phyloP scores from a whole-genome alignment of 2,329 filamentous ascomycete genomes.

The Helminthosporium solani region DNA sequence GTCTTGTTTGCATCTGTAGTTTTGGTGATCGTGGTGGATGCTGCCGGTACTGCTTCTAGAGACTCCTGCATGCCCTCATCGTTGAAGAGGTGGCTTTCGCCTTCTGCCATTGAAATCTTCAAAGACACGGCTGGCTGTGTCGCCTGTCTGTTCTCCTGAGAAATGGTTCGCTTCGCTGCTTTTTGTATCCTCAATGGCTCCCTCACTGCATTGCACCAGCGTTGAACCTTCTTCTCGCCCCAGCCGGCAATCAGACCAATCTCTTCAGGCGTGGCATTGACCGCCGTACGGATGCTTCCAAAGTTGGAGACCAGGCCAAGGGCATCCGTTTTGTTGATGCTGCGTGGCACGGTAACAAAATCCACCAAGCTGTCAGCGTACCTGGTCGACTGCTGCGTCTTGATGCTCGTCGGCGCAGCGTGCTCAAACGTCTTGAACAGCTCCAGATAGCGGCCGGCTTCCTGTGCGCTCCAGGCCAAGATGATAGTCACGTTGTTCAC shows the following conservation, averaged over 20 bases:
- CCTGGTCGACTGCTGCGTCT: slow-evolving; percentile 76
- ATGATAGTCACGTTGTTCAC: slow-evolving; percentile 92
- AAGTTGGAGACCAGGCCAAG: slow-evolving; percentile 88
- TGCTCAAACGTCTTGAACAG: slow-evolving; percentile 94
- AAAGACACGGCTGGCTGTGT: slow-evolving; percentile 22
- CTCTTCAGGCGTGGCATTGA: slow-evolving; percentile 87
- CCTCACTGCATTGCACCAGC: slow-evolving; percentile 77
- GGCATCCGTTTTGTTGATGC: slow-evolving; percentile 93
- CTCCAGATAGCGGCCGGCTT: slow-evolving; percentile 91
- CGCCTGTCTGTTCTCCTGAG: slow-evolving; percentile 32
- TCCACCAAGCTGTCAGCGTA: slow-evolving; percentile 88
- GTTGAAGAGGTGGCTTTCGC: slow-evolving; percentile 13
- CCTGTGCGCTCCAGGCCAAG: slow-evolving; percentile 89
- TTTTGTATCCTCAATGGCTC: slow-evolving; percentile 81
- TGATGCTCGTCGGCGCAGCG: slow-evolving; percentile 77
- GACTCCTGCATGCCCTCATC: slow-evolving; percentile 20
- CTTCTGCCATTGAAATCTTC: slow-evolving; percentile 29
- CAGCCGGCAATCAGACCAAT: slow-evolving; percentile 83
- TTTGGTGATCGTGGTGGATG: slow-evolving; percentile 8
- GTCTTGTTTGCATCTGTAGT: slow-evolving; percentile 40
- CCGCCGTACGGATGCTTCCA: slow-evolving; percentile 79
- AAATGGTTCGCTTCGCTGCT: slow-evolving; percentile 58
- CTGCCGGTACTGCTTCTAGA: slow-evolving; percentile 33
- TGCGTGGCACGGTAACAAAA: slow-evolving; percentile 86
- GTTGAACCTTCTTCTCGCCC: slow-evolving; percentile 92